These are phyloP conservation scores for Ceriops decandra DNA, from an alignment of 345 rosid genomes.

Conservation along the genomic window DNA sequence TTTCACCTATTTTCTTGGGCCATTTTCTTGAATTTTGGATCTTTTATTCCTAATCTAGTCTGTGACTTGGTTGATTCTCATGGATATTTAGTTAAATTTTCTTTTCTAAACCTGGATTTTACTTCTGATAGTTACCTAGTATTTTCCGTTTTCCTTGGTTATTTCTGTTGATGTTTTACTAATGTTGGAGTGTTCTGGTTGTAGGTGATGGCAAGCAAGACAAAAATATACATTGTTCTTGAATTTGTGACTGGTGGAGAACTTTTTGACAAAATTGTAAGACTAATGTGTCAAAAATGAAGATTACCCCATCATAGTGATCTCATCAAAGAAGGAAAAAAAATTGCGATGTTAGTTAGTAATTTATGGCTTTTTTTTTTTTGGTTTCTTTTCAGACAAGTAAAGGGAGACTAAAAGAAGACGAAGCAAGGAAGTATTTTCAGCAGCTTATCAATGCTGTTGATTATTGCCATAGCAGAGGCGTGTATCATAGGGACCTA, in stretches of 20 bases:
- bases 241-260: constrained; percentile 97
- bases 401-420: constrained; percentile 91
- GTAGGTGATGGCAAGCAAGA: constrained; percentile 99
- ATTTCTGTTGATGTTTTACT: constrained; percentile 10
- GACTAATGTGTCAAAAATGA: constrained; percentile 10
- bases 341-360: no score
- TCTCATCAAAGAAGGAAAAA: not conserved
- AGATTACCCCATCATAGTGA: not conserved
- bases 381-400: constrained; percentile 52
- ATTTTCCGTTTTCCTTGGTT: not conserved
- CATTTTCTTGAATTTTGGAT: not conserved
- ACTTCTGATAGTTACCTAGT: not conserved
- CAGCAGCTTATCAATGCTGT: constrained; percentile 98
- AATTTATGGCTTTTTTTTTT: constrained; percentile 5
- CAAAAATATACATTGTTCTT: constrained; percentile 85
- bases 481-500: constrained; percentile 91
- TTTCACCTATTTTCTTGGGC: not conserved
- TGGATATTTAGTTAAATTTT: not conserved
- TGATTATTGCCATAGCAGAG: constrained; percentile 95
- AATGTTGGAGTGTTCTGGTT: constrained; percentile 18
- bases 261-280: constrained; percentile 96
- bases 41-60: not conserved
- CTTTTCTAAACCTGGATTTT: constrained; percentile 1
- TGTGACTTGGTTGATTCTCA: not conserved
- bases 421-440: constrained; percentile 87